phyloP scores from a whole-genome alignment of 148 eudicot genomes.

The Nepenthes gracilis region DNA sequence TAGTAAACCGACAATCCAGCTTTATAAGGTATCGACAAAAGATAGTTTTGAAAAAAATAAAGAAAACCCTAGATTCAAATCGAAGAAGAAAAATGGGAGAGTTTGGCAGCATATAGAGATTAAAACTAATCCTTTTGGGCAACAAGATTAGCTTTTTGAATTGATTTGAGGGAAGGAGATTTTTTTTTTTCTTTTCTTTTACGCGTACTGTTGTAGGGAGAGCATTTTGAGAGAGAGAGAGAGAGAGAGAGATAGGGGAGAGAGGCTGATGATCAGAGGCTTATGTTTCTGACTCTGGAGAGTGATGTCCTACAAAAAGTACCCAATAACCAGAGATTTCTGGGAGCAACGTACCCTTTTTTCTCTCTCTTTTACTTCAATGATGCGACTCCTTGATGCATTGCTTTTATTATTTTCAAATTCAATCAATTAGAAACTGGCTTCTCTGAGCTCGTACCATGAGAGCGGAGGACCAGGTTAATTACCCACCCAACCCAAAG shows the following conservation, averaged over 20 bases:
- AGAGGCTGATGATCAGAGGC: neutral
- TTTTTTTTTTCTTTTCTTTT: neutral
- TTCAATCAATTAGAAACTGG: too few species aligned
- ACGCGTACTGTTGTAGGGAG: constrained; percentile 3
- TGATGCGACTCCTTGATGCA: neutral
- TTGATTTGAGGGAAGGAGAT: constrained; percentile 5
- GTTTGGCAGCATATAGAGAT: constrained; percentile 3
- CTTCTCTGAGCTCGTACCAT: too few species aligned
- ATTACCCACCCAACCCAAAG: too few species aligned
- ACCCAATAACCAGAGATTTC: too few species aligned
- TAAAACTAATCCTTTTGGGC: too few species aligned
- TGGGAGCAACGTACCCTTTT: too few species aligned
- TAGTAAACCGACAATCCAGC: too few species aligned
- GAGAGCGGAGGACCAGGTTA: too few species aligned
- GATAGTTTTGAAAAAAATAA: neutral
- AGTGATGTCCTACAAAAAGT: neutral
- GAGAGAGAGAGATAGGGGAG: neutral
- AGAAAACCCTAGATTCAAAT: constrained; percentile 45
- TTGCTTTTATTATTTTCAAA: neutral
- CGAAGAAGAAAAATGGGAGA: constrained; percentile 7
- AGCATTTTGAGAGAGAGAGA: constrained; percentile 8
- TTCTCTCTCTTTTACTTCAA: neutral
- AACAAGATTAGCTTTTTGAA: neutral
- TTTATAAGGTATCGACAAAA: too few species aligned
- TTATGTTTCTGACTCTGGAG: neutral